Base-by-base conservation (phyloP, 768 basidiomycete species). In the Suillus ampliporus region DNA sequence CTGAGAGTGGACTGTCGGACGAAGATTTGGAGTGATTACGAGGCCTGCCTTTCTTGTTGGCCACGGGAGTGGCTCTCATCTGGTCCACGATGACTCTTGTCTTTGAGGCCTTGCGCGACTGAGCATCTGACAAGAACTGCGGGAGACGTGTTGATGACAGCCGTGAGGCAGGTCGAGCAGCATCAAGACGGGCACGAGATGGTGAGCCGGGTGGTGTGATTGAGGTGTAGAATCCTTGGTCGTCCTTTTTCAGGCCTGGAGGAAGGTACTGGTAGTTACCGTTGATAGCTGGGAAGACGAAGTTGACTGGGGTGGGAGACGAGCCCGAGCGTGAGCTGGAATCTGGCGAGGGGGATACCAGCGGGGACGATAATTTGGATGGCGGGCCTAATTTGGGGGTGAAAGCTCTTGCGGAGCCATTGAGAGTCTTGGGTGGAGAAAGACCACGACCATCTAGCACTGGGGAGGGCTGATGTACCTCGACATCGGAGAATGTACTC, bases 41-140 rank as follows among this genome's bases (percentile, higher is more conserved):
- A 23, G 69, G 66, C 3, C 48, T n/a, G 31, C 53, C 52, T 38
- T 60, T 60, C 50, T 56, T 57, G 19, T 9, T 26, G 13, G 31
- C 2, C 14, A 68, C 57, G 17, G 67, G 61, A 50, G 74, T 71
- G 8, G 80, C 84, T 58, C 85, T 81, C 44, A 88, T 71, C 40
- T 80, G 79, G 65, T 88, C 86, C 35, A 88, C 84, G 46, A 88
- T 84, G 65, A 84, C 82, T 14, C 87, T 80, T 21, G 87, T 88
- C 68, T 82, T 83, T 23, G 86, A 88, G 37, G 78, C 69, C 23
- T 84, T 78, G 13, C 74, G 77, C 58, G 74, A 64, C 67, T 23
- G 58, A 19, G 68, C 67, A 40, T 82, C 81, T 51, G 82, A 78
- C 31, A 86, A 74, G 72, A 85, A 85, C 9, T 82, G 75, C 1